Percentiles rank a stretch among this genome's conserved stretches.
Conservation (phyloP, 768 basidiomycete genomes). For the Pleurotus platypus region DNA sequence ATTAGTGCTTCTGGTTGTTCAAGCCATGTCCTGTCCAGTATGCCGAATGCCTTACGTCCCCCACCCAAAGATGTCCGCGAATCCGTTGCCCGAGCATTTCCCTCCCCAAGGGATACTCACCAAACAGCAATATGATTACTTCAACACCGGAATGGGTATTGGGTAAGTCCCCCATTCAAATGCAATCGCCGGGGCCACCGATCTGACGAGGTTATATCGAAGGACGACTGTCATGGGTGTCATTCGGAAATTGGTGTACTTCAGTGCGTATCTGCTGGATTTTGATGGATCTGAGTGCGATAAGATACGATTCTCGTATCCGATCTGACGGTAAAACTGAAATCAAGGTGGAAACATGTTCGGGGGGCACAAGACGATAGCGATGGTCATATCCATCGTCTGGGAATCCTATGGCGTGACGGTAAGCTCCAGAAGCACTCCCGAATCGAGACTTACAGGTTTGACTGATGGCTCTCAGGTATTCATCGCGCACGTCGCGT, state of each 20-base stretch:
- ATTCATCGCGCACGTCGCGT: conserved; percentile 16
- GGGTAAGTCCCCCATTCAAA: neutral
- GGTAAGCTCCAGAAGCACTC: conserved; percentile 1
- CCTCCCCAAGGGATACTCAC: conserved; percentile 15
- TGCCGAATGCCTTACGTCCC: conserved; percentile 24
- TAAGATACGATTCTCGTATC: neutral
- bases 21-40: conserved; percentile 19
- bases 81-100: conserved; percentile 11
- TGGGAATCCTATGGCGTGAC: conserved; percentile 15
- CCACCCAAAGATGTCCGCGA: conserved; percentile 3
- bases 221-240: neutral
- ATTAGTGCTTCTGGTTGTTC: no score
- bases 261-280: neutral
- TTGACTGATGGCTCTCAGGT: neutral
- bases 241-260: neutral
- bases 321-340: neutral
- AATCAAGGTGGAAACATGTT: conserved; percentile 8
- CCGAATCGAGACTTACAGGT: neutral
- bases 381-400: conserved; percentile 4
- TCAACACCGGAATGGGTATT: conserved; percentile 11
- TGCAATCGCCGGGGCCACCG: neutral
- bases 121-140: conserved; percentile 14
- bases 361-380: neutral
- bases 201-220: neutral
- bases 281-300: no score